Evolutionary conservation across 305 asterid genomes (phyloP).

Genomic region (Galium porrigens): DNA sequence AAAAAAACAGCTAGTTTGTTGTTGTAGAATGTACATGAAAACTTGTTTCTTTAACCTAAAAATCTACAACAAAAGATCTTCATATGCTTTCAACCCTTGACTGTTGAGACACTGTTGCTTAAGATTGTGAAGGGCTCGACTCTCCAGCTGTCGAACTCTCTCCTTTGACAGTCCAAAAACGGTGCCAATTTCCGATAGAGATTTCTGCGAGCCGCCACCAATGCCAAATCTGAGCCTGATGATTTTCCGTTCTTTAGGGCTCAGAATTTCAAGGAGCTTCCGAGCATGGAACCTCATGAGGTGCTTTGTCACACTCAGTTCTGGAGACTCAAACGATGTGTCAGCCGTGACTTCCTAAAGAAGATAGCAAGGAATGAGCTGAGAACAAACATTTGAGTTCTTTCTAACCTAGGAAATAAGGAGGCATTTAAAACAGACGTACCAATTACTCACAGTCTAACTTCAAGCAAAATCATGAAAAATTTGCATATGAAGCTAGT

Average conservation of each 20-base stretch:
- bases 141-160: conserved; percentile 36
- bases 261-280: conserved; percentile 47
- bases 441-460: neutral
- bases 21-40: conserved; percentile 8
- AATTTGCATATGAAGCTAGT: too few species aligned
- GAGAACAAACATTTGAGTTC: neutral
- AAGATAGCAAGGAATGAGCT: neutral
- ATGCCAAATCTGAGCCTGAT: conserved; percentile 63
- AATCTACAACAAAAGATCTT: conserved; percentile 34
- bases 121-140: conserved; percentile 30
- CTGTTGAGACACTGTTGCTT: conserved; percentile 39
- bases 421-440: neutral
- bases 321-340: conserved; percentile 46
- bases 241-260: conserved; percentile 69
- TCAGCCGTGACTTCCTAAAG: conserved; percentile 67
- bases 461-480: neutral
- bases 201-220: conserved; percentile 34
- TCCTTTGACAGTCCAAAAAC: conserved; percentile 56
- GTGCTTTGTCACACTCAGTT: conserved; percentile 39
- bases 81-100: conserved; percentile 59
- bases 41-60: neutral
- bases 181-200: conserved; percentile 63
- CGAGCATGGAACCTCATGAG: conserved; percentile 67
- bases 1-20: neutral
- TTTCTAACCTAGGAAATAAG: neutral